Base-by-base conservation (phyloP, 148 eudicot species). In the Rhododendron vialii region DNA sequence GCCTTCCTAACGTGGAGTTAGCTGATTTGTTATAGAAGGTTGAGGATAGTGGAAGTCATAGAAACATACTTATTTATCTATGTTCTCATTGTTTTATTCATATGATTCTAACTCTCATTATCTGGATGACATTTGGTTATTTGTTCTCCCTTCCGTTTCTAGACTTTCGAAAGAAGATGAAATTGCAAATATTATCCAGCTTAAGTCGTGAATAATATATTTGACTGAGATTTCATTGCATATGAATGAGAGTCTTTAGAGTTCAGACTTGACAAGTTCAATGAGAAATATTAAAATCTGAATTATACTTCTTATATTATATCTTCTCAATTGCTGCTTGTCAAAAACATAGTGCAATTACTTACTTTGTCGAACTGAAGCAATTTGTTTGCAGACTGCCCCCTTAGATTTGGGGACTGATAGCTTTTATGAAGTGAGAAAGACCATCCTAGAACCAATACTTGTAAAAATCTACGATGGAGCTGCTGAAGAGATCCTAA, bases 391-490 rank as follows among this genome's bases (percentile, higher is more conserved):
- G 80, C 94, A 96, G 99, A 94, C 88, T 55, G 95, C 97, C 85
- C 99, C 99, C 1, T 91, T 96, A 85, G 99, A 96, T 90, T 90
- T 96, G 88, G 97, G 91, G 78, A 92, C 93, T 15, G 97, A 94
- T 59, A 73, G 89, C 88, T 96, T 96, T 84, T 95, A 96, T 81
- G 87, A 83, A 67, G 84, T 87, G 13, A 91, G 99, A 89, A 90
- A 88, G 89, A 85, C 51, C 36, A 87, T 90, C 43, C 89, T 96
- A 36, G 99, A 96, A 91, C 76, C 95, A 76, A 92, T 91, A 84
- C 86, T 94, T 20, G 88, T 89, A 82, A 92, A 90, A 83, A 92
- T 96, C 53, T 87, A 85, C 9, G 90, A 95, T 18, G 99, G 98
- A 85, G 90, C 91, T 92, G 95, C 92, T 35, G 99, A 96, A 90